Conservation (phyloP, 2,329 filamentous ascomycete species). For the Xylariaceae sp. region DNA sequence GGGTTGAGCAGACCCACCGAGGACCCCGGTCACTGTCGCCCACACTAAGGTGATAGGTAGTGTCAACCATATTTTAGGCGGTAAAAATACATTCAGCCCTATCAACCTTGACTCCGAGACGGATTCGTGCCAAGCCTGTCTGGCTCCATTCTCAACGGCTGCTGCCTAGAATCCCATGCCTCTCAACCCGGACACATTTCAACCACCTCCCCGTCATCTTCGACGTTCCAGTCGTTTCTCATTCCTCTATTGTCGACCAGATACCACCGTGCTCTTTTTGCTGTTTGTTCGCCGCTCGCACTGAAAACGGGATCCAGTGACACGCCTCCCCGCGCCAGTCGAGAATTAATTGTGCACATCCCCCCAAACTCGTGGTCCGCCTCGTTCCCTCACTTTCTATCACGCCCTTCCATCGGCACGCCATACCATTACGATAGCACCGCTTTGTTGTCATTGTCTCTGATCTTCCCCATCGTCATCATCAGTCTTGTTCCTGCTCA, state of each 20-base stretch:
- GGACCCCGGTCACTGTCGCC: too few species aligned
- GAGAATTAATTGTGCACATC: constrained; percentile 8
- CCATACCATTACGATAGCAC: constrained; percentile 4
- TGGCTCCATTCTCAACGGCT: constrained; percentile 26
- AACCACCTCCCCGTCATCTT: constrained; percentile 16
- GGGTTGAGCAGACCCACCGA: constrained; percentile 24
- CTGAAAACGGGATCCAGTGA: constrained; percentile 11
- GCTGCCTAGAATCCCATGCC: constrained; percentile 30
- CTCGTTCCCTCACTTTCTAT: constrained; percentile 14
- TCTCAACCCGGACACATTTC: constrained; percentile 22
- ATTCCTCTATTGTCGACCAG: constrained; percentile 5
- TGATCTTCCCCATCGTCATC: background rate
- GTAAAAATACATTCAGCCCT: constrained; percentile 4
- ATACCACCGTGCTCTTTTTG: constrained; percentile 9
- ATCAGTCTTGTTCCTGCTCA: constrained; percentile 8
- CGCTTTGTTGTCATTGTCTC: constrained; percentile 8
- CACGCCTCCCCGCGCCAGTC: constrained; percentile 11
- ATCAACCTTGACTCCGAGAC: constrained; percentile 12
- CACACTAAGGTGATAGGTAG: constrained; percentile 18
- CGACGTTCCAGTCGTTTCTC: constrained; percentile 12
- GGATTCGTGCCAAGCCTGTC: constrained; percentile 20
- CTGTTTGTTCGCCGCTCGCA: constrained; percentile 3
- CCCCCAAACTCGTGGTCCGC: constrained; percentile 3
- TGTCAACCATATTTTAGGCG: background rate
- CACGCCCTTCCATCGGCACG: background rate